Percentiles rank a stretch among this genome's conserved stretches.
Evolutionary conservation across 495 filamentous ascomycete species (phyloP).

Genomic region (Pseudevernia furfuracea): DNA sequence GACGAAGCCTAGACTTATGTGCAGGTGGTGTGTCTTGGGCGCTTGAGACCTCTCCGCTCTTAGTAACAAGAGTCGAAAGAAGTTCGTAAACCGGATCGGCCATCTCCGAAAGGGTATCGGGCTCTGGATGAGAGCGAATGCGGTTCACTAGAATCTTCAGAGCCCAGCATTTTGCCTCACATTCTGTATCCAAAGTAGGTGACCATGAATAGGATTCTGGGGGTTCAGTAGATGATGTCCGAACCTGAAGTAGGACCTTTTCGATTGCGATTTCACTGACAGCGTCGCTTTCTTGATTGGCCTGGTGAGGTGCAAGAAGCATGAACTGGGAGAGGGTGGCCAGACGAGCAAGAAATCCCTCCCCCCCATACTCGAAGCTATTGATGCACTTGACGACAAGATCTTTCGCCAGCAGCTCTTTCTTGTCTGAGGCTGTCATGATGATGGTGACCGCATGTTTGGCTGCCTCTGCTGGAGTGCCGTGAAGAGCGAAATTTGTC

Average conservation of each 20-base stretch:
- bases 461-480: conserved; percentile 70
- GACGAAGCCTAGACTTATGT: conserved; percentile 69
- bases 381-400: conserved; percentile 65
- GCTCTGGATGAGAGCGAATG: conserved; percentile 57
- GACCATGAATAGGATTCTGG: conserved; percentile 55
- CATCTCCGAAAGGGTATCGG: conserved; percentile 43
- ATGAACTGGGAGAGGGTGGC: conserved; percentile 77
- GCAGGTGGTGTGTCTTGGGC: conserved; percentile 60
- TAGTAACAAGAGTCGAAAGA: conserved; percentile 62
- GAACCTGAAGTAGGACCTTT: conserved; percentile 63
- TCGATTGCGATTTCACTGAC: conserved; percentile 74
- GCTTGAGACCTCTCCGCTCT: conserved; percentile 72
- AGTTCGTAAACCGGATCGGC: conserved; percentile 66
- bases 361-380: conserved; percentile 66
- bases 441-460: conserved; percentile 92
- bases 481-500: conserved; percentile 70
- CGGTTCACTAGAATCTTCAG: conserved; percentile 83
- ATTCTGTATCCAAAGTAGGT: conserved; percentile 70
- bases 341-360: conserved; percentile 75
- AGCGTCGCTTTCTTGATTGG: conserved; percentile 62
- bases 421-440: conserved; percentile 70
- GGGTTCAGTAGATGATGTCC: conserved; percentile 42
- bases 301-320: conserved; percentile 64
- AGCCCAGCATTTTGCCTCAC: conserved; percentile 78
- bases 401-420: conserved; percentile 81